Evolutionary conservation across 768 basidiomycete species (phyloP).

Genomic region (Termitomyces sp.): DNA sequence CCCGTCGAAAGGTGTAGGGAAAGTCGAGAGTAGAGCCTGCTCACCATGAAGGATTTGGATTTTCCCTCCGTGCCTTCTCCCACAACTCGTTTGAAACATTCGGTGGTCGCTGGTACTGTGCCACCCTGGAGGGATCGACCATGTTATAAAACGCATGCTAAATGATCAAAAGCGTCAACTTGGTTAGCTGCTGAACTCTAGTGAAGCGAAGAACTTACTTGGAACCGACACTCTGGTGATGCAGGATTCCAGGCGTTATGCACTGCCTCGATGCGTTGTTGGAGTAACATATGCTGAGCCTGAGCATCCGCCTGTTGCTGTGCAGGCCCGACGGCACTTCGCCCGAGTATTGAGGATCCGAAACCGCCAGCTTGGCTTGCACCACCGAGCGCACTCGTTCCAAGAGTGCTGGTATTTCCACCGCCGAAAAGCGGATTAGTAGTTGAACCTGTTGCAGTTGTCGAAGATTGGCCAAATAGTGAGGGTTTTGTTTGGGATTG

Average conservation of each 20-base stretch:
- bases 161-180: background rate
- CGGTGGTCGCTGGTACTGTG: conserved; percentile 65
- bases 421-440: conserved; percentile 24
- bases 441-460: conserved; percentile 3
- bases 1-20: background rate
- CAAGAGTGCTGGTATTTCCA: conserved; percentile 25
- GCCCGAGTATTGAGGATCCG: conserved; percentile 35
- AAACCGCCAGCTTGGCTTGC: conserved; percentile 22
- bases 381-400: conserved; percentile 34
- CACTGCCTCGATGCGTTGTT: conserved; percentile 61
- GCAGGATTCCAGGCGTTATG: conserved; percentile 70
- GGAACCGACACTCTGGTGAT: conserved; percentile 74
- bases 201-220: conserved; percentile 43
- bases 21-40: conserved; percentile 18
- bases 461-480: conserved; percentile 26
- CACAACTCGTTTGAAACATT: conserved; percentile 76
- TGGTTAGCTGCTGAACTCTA: background rate
- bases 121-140: conserved; percentile 67
- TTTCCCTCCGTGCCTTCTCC: conserved; percentile 78
- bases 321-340: conserved; percentile 31
- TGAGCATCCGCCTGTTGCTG: conserved; percentile 61
- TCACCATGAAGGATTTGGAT: conserved; percentile 79
- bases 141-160: conserved; percentile 86
- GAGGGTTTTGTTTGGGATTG: conserved; percentile 26
- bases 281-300: conserved; percentile 51